A percentile compares a stretch with the other conserved stretches of the same genome.
These are phyloP conservation scores for Crithidia bombi DNA, from an alignment of 208 protist species.

Conservation along the genomic window DNA sequence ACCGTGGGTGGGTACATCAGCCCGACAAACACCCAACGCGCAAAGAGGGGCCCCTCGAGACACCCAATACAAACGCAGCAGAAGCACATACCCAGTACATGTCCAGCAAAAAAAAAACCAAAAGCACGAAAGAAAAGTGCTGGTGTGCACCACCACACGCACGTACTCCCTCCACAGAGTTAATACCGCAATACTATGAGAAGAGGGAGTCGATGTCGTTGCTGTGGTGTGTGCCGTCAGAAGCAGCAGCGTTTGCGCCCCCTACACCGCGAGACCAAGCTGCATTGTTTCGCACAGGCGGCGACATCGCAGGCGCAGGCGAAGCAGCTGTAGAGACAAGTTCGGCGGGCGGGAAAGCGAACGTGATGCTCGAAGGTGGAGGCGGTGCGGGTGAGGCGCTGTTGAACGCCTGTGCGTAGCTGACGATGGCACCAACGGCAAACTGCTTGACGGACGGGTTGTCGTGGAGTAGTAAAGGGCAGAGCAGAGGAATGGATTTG, in stretches of 20 bases:
- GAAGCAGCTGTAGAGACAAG: neutral
- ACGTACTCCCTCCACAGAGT: no score
- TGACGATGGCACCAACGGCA: slow-evolving; percentile 30
- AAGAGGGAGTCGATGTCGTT: slow-evolving; percentile 10
- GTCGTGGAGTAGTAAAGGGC: slow-evolving; percentile 43
- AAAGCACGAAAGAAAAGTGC: neutral
- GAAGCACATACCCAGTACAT: no score
- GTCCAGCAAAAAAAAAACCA: neutral
- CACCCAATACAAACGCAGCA: no score
- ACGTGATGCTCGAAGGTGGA: neutral
- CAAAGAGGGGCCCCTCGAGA: neutral
- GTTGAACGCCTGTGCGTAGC: slow-evolving; percentile 22
- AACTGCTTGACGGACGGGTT: slow-evolving; percentile 34
- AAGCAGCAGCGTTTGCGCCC: neutral
- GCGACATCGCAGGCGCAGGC: neutral
- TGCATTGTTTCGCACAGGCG: slow-evolving; percentile 5
- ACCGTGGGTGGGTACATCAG: no score
- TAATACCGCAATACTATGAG: neutral
- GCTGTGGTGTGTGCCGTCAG: neutral
- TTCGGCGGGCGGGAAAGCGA: neutral
- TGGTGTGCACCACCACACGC: no score
- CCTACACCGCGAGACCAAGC: neutral
- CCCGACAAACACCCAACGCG: neutral
- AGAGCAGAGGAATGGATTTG: slow-evolving; percentile 49
- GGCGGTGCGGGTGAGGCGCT: neutral